These are phyloP conservation scores for Orbilia javanica DNA, from an alignment of 2,329 filamentous ascomycete species.

Conservation along the genomic window DNA sequence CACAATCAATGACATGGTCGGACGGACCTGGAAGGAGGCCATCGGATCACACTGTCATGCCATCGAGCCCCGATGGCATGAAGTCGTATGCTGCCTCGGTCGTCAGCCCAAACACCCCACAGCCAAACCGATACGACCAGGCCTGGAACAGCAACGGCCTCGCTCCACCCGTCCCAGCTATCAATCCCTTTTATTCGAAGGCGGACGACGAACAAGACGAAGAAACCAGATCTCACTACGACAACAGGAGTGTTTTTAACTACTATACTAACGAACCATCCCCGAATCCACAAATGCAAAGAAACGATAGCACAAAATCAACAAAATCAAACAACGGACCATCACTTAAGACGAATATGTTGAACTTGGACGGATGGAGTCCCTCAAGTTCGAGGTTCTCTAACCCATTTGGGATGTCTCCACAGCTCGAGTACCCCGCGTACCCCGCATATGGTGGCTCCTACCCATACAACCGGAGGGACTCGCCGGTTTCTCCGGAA, in stretches of 20 bases:
- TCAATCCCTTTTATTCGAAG: conserved; percentile 37
- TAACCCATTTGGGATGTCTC: conserved; percentile 43
- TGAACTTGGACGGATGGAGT: conserved; percentile 50
- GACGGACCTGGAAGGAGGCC: conserved; percentile 51
- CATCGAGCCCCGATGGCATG: conserved; percentile 27
- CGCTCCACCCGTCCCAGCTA: conserved; percentile 38
- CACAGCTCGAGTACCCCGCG: conserved; percentile 17
- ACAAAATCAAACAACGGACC: conserved; percentile 36
- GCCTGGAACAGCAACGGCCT: conserved; percentile 35
- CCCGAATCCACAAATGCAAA: neutral
- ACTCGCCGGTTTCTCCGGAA: conserved; percentile 23
- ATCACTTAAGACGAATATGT: conserved; percentile 37
- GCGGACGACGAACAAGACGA: conserved; percentile 29
- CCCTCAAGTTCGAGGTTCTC: conserved; percentile 42
- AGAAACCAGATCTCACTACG: conserved; percentile 32
- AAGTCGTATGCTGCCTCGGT: conserved; percentile 53
- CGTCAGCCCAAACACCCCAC: conserved; percentile 48
- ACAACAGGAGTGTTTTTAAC: conserved; percentile 53
- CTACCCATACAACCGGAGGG: conserved; percentile 15
- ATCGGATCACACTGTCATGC: conserved; percentile 43
- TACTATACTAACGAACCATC: conserved; percentile 37
- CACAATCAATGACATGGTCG: conserved; percentile 45
- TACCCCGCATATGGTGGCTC: conserved; percentile 26
- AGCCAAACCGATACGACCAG: conserved; percentile 28
- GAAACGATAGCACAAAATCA: conserved; percentile 37